These are phyloP conservation scores for Penicillium mononematosum DNA, from an alignment of 495 filamentous ascomycete genomes.

Conservation along the genomic window DNA sequence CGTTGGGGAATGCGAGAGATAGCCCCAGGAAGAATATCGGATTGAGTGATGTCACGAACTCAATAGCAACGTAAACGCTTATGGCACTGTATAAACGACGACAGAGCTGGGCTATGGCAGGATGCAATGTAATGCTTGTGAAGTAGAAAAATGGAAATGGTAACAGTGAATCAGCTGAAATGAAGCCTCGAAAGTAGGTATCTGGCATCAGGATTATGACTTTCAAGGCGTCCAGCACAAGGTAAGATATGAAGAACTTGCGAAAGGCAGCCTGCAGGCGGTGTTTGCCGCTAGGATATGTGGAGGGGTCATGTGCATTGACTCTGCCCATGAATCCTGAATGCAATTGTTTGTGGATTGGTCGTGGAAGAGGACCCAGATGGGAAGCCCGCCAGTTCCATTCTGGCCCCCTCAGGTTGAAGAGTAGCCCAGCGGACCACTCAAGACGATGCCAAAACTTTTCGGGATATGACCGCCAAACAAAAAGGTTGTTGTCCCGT, in stretches of 20 bases:
- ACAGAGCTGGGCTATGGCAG: constrained; percentile 44
- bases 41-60: constrained; percentile 53
- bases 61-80: constrained; percentile 53
- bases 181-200: constrained; percentile 64
- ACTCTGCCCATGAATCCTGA: constrained; percentile 14
- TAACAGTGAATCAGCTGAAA: constrained; percentile 32
- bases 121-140: constrained; percentile 23
- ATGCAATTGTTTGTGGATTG: constrained; percentile 44
- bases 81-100: constrained; percentile 49
- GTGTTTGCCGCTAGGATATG: constrained; percentile 29
- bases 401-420: constrained; percentile 69
- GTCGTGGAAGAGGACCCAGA: constrained; percentile 57
- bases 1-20: constrained; percentile 45
- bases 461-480: constrained; percentile 74
- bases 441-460: constrained; percentile 61
- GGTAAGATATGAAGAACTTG: constrained; percentile 52
- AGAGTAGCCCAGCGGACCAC: constrained; percentile 69
- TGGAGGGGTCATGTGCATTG: constrained; percentile 10
- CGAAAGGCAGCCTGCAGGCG: constrained; percentile 50
- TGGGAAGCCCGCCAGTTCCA: constrained; percentile 72
- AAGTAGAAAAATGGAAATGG: constrained; percentile 48
- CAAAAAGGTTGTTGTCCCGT: constrained; percentile 17
- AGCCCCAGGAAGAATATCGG: constrained; percentile 58
- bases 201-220: constrained; percentile 62
- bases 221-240: constrained; percentile 66